Evolutionary conservation across 192 early-diverging fungal genomes (phyloP), one percentile per base, ranked within the genome.

Genomic region (Backusella circina): DNA sequence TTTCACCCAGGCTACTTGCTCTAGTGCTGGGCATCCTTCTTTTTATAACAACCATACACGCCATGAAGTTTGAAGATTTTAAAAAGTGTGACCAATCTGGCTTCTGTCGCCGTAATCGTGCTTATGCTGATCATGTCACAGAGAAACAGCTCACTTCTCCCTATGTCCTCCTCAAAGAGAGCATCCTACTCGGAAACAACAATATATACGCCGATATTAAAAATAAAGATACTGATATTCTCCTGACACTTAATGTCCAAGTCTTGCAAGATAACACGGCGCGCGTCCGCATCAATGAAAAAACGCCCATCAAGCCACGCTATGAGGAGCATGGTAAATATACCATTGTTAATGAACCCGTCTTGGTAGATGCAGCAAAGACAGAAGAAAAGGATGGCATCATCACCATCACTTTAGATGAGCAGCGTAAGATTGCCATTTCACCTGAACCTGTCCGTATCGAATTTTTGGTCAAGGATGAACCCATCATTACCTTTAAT

Each of bases 31-130:
- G 69, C 1, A 7, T 41, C 9, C n/a, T 73, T 23, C 13, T 44
- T 51, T 36, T 73, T 3, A 9, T 30, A 12, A 57, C 31, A 18
- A 26, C 44, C 12, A 47, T 66, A 1, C 32, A 31, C 10, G 92
- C 90, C 0, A 89, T 93, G 57, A 94, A 94, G 74, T 79, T 77
- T 18, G 91, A 93, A 73, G 97, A 99, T 80, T 99, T 99, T 78
- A 97, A 96, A 79, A 92, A 85, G 0, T 97, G 96, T 81, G 82
- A 89, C 30, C 93, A 98, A 67, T 88, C 89, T 31, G 91, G 90
- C 5, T 99, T 99, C 79, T 98, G 96, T 80, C 78, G 83, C 12
- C 92, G 98, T 47, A 95, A 99, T 80, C 86, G 95, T 6, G 93
- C 90, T 18, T 95, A 91, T 76, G 95, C 94, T 13, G 93, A 96